phyloP scores from a whole-genome alignment of 140 eudicot species.

The Flaveria floridana region DNA sequence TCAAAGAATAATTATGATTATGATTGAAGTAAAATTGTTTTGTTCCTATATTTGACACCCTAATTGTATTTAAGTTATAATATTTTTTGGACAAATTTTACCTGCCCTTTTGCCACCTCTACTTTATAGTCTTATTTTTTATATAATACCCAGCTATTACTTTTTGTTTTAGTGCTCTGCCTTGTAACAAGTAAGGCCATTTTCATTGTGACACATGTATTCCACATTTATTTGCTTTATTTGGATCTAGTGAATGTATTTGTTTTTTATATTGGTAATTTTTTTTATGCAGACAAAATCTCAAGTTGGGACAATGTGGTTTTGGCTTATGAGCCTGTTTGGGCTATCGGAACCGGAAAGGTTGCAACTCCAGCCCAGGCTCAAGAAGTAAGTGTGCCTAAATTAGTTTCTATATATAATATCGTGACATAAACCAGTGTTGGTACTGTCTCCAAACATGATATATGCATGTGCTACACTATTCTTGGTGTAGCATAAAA shows the following conservation, averaged over 20 bases:
- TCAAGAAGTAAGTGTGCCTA: conserved; percentile 61
- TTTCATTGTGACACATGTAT: background rate
- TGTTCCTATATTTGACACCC: background rate
- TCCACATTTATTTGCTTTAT: background rate
- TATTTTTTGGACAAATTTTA: background rate
- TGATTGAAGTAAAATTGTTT: background rate
- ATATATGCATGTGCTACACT: too few relatives aligned
- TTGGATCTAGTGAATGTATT: background rate
- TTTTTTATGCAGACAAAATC: conserved; percentile 50
- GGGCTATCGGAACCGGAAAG: conserved; percentile 95
- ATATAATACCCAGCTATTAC: background rate
- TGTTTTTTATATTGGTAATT: background rate
- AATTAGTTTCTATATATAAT: background rate
- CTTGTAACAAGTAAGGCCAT: background rate
- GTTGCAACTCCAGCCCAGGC: conserved; percentile 87
- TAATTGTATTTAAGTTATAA: background rate
- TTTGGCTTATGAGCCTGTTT: conserved; percentile 81
- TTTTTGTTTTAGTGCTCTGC: background rate
- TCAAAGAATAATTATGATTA: background rate
- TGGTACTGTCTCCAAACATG: background rate
- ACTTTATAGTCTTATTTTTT: background rate
- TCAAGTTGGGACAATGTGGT: conserved; percentile 66
- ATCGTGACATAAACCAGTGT: background rate
- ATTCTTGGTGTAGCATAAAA: too few relatives aligned
- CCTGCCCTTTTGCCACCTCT: background rate